These are phyloP conservation scores for Zygosaccharomyces bisporus DNA, from an alignment of 805 yeast genomes.

Conservation along the genomic window DNA sequence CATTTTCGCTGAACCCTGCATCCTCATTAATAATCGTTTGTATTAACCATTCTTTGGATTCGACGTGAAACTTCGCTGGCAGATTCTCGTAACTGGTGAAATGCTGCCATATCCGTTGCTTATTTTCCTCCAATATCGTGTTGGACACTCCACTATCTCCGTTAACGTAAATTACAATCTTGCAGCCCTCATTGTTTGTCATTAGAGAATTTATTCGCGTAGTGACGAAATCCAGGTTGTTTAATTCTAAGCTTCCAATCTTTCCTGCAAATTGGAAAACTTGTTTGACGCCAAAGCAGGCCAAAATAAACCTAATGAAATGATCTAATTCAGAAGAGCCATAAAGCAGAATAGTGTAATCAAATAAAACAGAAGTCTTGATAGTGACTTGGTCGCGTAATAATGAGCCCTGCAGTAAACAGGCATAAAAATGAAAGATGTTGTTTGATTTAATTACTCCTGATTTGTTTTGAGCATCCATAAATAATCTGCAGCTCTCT, in stretches of 20 bases:
- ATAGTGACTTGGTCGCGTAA: conserved; percentile 40
- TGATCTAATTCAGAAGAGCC: conserved; percentile 29
- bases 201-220: conserved; percentile 1
- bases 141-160: conserved; percentile 11
- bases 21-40: conserved; percentile 32
- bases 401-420: conserved; percentile 32
- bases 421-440: conserved; percentile 41
- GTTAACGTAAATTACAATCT: conserved; percentile 24
- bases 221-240: conserved; percentile 2
- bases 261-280: conserved; percentile 13
- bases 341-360: conserved; percentile 37
- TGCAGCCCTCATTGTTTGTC: neutral
- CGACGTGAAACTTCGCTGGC: conserved; percentile 18
- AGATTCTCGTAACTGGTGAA: neutral
- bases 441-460: conserved; percentile 47
- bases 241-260: neutral
- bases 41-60: conserved; percentile 35
- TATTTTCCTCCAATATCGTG: conserved; percentile 8
- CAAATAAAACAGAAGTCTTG: conserved; percentile 25
- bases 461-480: conserved; percentile 4
- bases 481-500: conserved; percentile 44
- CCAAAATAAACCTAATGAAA: conserved; percentile 28
- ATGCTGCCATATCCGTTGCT: conserved; percentile 6
- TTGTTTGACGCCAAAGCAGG: conserved; percentile 22
- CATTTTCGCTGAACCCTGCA: conserved; percentile 9